A percentile compares a stretch with the other conserved stretches of the same genome.
phyloP scores from a whole-genome alignment of 1,284 basidiomycete species.

The Filobasidium uniguttulatum region DNA sequence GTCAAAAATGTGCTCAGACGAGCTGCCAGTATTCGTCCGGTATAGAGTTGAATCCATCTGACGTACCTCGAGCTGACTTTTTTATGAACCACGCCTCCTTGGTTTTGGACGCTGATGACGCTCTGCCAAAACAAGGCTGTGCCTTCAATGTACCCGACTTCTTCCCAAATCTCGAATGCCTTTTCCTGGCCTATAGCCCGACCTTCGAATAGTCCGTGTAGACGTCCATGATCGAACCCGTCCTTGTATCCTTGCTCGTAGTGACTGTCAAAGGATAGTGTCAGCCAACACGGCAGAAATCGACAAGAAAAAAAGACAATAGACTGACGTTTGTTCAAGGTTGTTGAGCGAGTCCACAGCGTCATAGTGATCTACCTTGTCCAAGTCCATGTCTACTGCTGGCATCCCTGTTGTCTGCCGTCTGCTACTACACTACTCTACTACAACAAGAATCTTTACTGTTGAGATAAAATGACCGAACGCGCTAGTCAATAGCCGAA shows the following conservation, averaged over 20 bases:
- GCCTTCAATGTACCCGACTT: slow-evolving; percentile 83
- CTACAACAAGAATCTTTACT: no score
- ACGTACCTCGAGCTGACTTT: slow-evolving; percentile 14
- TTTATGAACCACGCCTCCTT: slow-evolving; percentile 34
- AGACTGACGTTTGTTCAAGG: slow-evolving; percentile 15
- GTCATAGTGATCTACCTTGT: slow-evolving; percentile 7
- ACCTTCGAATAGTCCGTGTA: slow-evolving; percentile 85
- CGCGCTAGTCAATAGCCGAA: no score
- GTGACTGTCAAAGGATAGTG: slow-evolving; percentile 45
- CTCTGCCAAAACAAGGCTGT: slow-evolving; percentile 58
- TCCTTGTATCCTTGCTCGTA: slow-evolving; percentile 62
- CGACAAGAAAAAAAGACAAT: not conserved
- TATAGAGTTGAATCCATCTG: not conserved
- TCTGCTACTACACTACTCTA: no score
- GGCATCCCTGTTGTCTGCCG: no score
- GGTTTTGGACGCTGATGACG: slow-evolving; percentile 32
- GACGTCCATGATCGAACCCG: slow-evolving; percentile 67
- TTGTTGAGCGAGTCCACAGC: slow-evolving; percentile 14
- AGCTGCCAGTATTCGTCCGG: slow-evolving; percentile 1
- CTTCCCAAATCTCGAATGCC: slow-evolving; percentile 92
- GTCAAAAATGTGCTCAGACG: not conserved
- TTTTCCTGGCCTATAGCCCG: slow-evolving; percentile 79
- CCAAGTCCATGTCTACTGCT: slow-evolving; percentile 9
- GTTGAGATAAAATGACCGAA: no score
- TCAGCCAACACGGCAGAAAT: no score